phyloP scores from a whole-genome alignment of 2,329 filamentous ascomycete genomes.

The Apiospora saccharicola region DNA sequence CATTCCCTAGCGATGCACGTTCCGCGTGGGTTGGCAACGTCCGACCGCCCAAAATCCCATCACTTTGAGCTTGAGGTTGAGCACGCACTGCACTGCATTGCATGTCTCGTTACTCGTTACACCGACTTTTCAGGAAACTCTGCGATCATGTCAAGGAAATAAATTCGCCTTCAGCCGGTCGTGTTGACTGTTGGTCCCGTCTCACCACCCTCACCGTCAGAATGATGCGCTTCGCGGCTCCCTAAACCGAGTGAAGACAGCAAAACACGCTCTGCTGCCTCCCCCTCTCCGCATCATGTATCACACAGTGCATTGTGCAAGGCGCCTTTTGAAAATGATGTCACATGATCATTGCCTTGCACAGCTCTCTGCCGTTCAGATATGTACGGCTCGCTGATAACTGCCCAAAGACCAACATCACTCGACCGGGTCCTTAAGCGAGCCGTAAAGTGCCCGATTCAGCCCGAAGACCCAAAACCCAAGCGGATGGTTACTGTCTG shows the following conservation, averaged over 20 bases:
- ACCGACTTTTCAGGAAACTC: conserved; percentile 18
- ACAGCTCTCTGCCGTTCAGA: not conserved
- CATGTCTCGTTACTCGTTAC: conserved; percentile 11
- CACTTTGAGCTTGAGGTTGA: conserved; percentile 4
- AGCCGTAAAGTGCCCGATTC: not conserved
- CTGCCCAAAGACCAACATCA: conserved; percentile 11
- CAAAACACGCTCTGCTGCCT: conserved; percentile 3
- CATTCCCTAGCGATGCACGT: conserved; percentile 13
- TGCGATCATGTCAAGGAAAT: conserved; percentile 13
- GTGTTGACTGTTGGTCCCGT: conserved; percentile 18
- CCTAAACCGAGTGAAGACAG: not conserved
- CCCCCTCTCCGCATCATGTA: not conserved
- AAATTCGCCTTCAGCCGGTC: conserved; percentile 14
- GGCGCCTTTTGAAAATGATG: not conserved
- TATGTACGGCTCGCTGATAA: conserved; percentile 7
- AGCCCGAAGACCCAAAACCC: conserved; percentile 10
- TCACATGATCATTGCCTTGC: conserved; percentile 12
- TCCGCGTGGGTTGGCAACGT: conserved; percentile 14
- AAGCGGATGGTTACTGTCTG: not conserved
- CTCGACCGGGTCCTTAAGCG: not conserved
- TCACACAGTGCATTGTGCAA: conserved; percentile 13
- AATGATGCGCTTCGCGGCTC: conserved; percentile 11
- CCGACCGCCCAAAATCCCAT: not conserved
- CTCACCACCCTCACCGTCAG: conserved; percentile 16
- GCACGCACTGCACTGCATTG: not conserved